These are phyloP conservation scores for Sporisorium exsertum DNA, from an alignment of 1,284 basidiomycete species.

Conservation along the genomic window DNA sequence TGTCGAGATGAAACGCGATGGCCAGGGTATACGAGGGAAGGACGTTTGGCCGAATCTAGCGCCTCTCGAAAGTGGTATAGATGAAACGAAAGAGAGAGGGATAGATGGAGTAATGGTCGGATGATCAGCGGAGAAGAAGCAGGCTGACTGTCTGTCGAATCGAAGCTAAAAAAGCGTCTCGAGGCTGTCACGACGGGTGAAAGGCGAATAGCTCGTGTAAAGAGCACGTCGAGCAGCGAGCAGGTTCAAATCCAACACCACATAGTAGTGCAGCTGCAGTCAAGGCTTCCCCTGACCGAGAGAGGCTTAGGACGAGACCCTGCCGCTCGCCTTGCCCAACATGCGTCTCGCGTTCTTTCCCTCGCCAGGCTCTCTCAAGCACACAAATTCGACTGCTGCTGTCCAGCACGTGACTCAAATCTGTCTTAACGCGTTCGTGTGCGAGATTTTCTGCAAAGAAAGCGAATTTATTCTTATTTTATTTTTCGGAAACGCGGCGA, in stretches of 20 bases:
- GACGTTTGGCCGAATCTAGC: not conserved
- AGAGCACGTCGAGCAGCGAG: conserved; percentile 5
- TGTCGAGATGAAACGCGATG: conserved; percentile 2
- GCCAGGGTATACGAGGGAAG: conserved; percentile 10
- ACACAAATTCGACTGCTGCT: not conserved
- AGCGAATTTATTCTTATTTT: not conserved
- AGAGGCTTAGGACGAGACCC: not conserved
- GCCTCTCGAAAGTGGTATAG: conserved; percentile 3
- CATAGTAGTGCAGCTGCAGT: not conserved
- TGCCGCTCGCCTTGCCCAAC: not conserved
- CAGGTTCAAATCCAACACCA: not conserved
- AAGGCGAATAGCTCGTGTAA: conserved; percentile 5
- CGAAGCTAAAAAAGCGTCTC: conserved; percentile 4
- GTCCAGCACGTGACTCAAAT: conserved; percentile 7
- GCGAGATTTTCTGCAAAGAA: not conserved
- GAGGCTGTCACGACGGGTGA: conserved; percentile 5
- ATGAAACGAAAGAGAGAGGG: conserved; percentile 1
- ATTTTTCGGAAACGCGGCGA: not conserved
- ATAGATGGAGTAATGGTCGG: not conserved
- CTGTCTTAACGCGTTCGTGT: conserved; percentile 8
- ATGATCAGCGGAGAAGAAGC: not conserved
- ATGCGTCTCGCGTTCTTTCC: not conserved
- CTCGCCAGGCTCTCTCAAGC: too few relatives aligned
- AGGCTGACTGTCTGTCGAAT: not conserved
- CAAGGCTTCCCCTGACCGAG: not conserved